Evolutionary conservation across 192 early-diverging fungal species (phyloP).

Genomic region (Gamsiella multidivaricata): DNA sequence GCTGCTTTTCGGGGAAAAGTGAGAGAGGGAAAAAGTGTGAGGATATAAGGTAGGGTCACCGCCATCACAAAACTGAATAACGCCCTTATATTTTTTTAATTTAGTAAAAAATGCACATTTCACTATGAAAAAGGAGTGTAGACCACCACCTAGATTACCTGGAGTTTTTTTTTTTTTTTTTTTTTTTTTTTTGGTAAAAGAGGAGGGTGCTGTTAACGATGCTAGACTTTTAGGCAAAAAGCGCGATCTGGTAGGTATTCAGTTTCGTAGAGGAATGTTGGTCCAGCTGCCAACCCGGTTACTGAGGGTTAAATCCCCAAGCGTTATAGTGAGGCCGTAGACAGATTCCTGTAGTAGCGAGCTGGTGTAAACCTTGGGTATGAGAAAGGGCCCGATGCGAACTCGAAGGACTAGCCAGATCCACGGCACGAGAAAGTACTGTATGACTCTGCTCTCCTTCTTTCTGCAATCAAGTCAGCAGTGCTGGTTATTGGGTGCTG

Average conservation of each 20-base stretch:
- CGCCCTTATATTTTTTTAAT: too few relatives aligned
- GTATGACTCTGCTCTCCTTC: too few relatives aligned
- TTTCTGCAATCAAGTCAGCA: too few relatives aligned
- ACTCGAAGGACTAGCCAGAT: slow-evolving; percentile 47
- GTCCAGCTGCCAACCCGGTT: slow-evolving; percentile 45
- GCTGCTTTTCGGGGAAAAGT: too few relatives aligned
- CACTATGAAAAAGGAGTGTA: slow-evolving; percentile 33
- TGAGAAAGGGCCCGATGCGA: slow-evolving; percentile 33
- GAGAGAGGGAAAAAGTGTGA: too few relatives aligned
- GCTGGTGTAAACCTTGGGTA: slow-evolving; percentile 22
- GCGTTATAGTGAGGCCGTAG: slow-evolving; percentile 42
- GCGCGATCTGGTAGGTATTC: slow-evolving; percentile 11
- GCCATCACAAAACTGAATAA: too few relatives aligned
- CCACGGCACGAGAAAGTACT: slow-evolving; percentile 13
- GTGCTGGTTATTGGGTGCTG: too few relatives aligned
- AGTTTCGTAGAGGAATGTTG: slow-evolving; percentile 36
- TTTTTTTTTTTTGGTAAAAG: slow-evolving; percentile 10
- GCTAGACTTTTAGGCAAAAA: slow-evolving; percentile 28
- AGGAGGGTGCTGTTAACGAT: slow-evolving; percentile 23
- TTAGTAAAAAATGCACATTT: too few relatives aligned
- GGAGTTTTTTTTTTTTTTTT: neutral
- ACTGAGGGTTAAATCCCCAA: slow-evolving; percentile 20
- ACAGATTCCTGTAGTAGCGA: slow-evolving; percentile 28
- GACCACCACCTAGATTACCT: too few relatives aligned
- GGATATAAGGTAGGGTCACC: too few relatives aligned